Evolutionary conservation across 176 grass and related monocot genomes (phyloP).

Genomic region (Eragrostis nindensis): DNA sequence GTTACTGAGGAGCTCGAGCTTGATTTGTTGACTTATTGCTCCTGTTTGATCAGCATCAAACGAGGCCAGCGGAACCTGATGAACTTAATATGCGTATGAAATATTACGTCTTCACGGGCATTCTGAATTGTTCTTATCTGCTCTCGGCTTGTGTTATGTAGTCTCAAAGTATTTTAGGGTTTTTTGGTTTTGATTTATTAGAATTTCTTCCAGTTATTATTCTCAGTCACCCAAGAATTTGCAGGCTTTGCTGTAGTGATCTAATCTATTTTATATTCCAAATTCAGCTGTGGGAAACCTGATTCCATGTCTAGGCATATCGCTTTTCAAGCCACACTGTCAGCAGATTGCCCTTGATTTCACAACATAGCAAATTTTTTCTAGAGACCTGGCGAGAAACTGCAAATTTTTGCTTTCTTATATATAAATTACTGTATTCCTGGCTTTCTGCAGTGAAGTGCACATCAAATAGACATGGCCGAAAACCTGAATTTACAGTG

Average conservation of each 20-base stretch:
- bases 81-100: no score
- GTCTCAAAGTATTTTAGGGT: not conserved
- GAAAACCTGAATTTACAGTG: not conserved
- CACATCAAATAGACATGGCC: not conserved
- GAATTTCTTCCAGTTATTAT: not conserved
- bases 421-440: not conserved
- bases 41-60: constrained; percentile 12
- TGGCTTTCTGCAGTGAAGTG: not conserved
- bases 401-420: not conserved
- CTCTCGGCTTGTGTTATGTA: constrained; percentile 7
- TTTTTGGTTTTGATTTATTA: not conserved
- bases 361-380: not conserved
- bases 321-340: not conserved
- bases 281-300: constrained; percentile 12
- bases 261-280: constrained; percentile 20
- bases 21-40: not conserved
- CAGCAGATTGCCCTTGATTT: not conserved
- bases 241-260: not conserved
- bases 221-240: not conserved
- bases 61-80: not conserved
- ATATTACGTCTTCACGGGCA: not conserved
- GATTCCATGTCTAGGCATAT: not conserved
- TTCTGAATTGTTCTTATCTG: not conserved
- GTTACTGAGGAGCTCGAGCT: not conserved
- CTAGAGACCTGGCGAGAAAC: not conserved